Evolutionary conservation across 306 rosid genomes (phyloP).

Genomic region (Fagus sylvatica): DNA sequence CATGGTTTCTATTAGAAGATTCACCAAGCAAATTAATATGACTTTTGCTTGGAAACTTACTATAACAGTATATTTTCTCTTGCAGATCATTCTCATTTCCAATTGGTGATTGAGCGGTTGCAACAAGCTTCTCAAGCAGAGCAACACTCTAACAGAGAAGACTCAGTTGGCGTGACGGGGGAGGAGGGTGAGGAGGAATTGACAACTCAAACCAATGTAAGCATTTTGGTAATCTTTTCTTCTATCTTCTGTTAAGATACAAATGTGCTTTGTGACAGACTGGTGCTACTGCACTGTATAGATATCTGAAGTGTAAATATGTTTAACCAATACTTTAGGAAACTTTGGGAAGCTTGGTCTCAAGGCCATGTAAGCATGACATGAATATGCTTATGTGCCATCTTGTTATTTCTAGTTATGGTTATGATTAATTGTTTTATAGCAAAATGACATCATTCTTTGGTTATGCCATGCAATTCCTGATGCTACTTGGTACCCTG

Average conservation of each 20-base stretch:
- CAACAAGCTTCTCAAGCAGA: conserved; percentile 61
- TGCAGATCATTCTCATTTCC: conserved; percentile 61
- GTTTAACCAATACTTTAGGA: neutral
- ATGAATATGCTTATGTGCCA: neutral
- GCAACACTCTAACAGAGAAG: conserved; percentile 43
- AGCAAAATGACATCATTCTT: neutral
- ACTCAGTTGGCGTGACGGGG: conserved; percentile 34
- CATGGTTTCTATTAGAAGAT: neutral
- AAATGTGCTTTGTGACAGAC: neutral
- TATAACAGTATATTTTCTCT: neutral
- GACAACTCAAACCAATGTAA: conserved; percentile 50
- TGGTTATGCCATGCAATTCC: neutral
- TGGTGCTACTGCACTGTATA: neutral
- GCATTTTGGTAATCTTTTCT: conserved; percentile 25
- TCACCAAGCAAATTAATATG: neutral
- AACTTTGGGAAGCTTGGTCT: neutral
- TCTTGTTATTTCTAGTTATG: neutral
- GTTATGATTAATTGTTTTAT: neutral
- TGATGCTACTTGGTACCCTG: neutral
- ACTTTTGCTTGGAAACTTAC: neutral
- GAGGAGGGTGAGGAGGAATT: conserved; percentile 46
- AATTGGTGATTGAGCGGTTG: conserved; percentile 55
- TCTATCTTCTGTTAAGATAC: conserved; percentile 25
- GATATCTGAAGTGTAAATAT: neutral
- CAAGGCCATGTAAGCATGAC: neutral